Conservation (phyloP, 1,139 yeast genomes). For the Sugiyamaella paludigena region DNA sequence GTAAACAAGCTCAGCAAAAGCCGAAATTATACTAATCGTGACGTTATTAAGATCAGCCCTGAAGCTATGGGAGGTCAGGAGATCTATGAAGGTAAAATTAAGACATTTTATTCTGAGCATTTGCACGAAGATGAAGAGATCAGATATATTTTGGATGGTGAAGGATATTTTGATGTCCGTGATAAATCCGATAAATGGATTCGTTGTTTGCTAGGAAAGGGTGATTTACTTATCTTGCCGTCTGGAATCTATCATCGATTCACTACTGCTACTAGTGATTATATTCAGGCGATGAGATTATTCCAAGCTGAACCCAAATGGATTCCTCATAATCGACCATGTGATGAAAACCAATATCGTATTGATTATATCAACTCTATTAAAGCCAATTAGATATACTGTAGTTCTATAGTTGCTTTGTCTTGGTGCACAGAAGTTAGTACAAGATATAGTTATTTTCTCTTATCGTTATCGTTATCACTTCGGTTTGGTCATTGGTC, state of each 20-base stretch:
- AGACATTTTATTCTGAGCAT: constrained; percentile 78
- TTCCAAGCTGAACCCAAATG: constrained; percentile 96
- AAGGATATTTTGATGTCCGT: constrained; percentile 89
- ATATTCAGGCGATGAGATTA: constrained; percentile 74
- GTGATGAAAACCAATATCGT: constrained; percentile 44
- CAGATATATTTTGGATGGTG: constrained; percentile 83
- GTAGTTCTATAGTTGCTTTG: not conserved
- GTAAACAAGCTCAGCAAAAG: constrained; percentile 66
- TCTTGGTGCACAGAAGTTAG: not conserved
- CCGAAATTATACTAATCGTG: constrained; percentile 78
- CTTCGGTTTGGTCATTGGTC: too few relatives aligned
- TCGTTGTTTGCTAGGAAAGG: constrained; percentile 58
- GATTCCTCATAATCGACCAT: constrained; percentile 79
- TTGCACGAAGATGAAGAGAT: constrained; percentile 97
- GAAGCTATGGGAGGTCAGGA: constrained; percentile 63
- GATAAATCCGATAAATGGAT: constrained; percentile 70
- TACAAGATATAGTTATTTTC: not conserved
- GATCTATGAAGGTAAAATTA: constrained; percentile 63
- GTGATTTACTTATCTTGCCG: constrained; percentile 65
- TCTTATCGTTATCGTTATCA: not conserved
- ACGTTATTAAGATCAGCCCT: constrained; percentile 60
- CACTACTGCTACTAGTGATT: constrained; percentile 62
- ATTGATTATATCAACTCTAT: constrained; percentile 39
- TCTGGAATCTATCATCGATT: constrained; percentile 94
- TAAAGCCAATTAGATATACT: not conserved